Percentiles rank a stretch among this genome's conserved stretches.
Conservation (phyloP, 2,329 filamentous ascomycete species). For the Aureobasidium mangrovei region DNA sequence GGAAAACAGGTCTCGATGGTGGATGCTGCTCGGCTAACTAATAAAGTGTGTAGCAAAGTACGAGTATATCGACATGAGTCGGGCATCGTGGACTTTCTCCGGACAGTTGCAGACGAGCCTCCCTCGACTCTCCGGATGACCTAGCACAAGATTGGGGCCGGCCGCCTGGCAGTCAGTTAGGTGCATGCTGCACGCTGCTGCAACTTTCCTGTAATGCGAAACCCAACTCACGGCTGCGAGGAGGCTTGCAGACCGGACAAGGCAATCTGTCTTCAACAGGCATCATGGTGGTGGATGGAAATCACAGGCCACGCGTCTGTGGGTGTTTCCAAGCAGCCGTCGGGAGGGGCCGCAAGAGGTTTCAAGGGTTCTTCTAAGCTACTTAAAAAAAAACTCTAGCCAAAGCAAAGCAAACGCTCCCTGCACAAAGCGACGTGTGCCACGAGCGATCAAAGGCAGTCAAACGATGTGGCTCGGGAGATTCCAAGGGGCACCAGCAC, state of each 20-base stretch:
- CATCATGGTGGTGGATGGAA: constrained; percentile 5
- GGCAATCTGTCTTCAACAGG: constrained; percentile 7
- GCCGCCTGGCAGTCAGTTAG: not conserved
- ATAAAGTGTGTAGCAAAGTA: not conserved
- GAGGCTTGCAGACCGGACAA: not conserved
- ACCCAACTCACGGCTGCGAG: not conserved
- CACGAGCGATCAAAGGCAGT: not conserved
- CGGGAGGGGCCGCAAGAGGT: constrained; percentile 8
- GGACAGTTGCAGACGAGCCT: not conserved
- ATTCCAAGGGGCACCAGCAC: not conserved
- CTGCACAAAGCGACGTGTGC: not conserved
- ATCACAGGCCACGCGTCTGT: constrained; percentile 8
- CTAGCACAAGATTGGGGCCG: constrained; percentile 3
- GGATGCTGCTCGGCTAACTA: not conserved
- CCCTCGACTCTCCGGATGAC: not conserved
- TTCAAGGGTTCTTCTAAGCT: not conserved
- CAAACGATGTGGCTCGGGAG: not conserved
- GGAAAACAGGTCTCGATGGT: not conserved
- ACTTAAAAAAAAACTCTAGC: not conserved
- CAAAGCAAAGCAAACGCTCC: not conserved
- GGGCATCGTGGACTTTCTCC: not conserved
- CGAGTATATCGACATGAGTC: not conserved
- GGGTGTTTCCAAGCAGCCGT: not conserved
- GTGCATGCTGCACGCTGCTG: constrained; percentile 4
- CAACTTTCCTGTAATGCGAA: constrained; percentile 6